These are phyloP conservation scores for Elaeis oleifera DNA, from an alignment of 202 grass and related monocot species.

Conservation along the genomic window DNA sequence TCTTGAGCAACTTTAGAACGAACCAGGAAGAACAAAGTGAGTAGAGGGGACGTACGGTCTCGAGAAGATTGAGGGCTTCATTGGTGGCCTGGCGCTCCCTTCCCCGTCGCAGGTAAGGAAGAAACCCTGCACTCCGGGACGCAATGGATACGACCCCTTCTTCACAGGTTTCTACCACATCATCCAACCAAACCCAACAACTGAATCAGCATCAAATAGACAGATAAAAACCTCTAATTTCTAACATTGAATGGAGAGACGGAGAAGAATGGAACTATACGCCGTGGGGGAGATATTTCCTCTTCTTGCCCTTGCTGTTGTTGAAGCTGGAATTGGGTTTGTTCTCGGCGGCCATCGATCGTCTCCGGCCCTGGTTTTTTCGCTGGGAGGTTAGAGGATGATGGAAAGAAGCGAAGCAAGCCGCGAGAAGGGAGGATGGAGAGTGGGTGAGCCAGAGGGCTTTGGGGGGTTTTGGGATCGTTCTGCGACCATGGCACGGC, in stretches of 20 bases:
- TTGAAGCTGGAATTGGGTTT: conserved; percentile 25
- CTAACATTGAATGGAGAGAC: neutral
- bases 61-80: conserved; percentile 77
- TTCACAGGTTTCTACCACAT: conserved; percentile 40
- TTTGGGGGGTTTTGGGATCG: no score
- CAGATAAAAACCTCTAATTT: neutral
- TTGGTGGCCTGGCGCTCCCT: conserved; percentile 81
- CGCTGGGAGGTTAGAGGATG: no score
- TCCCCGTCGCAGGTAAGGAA: conserved; percentile 94
- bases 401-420: no score
- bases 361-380: neutral
- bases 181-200: neutral
- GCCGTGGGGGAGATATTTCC: conserved; percentile 72
- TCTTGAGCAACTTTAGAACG: neutral
- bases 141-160: conserved; percentile 70
- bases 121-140: conserved; percentile 83
- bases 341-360: conserved; percentile 39
- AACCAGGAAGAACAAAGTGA: neutral
- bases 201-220: neutral
- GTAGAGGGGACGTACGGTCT: conserved; percentile 32
- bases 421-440: no score
- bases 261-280: neutral
- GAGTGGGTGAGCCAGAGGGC: no score
- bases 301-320: conserved; percentile 56
- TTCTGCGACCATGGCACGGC: no score